phyloP scores from a whole-genome alignment of 169 alveolate species.

The Toxoplasma gondii region DNA sequence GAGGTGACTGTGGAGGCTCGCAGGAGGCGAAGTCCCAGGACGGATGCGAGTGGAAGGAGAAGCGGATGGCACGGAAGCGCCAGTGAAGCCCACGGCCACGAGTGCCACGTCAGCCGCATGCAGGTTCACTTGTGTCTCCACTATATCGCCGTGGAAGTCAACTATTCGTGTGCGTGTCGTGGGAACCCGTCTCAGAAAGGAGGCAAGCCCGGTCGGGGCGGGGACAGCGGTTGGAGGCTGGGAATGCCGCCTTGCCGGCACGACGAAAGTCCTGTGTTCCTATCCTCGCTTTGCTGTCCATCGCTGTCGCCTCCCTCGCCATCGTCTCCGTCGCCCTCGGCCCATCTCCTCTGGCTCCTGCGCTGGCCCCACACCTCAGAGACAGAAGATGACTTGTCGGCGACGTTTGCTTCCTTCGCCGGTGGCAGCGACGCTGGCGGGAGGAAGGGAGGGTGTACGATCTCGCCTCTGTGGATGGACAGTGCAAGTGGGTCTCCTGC shows the following conservation, averaged over 20 bases:
- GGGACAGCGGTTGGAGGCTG: not conserved
- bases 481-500: not conserved
- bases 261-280: not conserved
- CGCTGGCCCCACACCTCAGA: constrained; percentile 6
- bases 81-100: not conserved
- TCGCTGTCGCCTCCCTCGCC: not conserved
- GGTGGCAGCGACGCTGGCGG: not conserved
- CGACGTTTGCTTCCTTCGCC: not conserved
- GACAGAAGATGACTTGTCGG: not conserved
- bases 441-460: not conserved
- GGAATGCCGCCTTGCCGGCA: not conserved
- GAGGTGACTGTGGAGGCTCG: not conserved
- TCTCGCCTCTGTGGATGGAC: not conserved
- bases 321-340: not conserved
- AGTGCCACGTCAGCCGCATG: not conserved
- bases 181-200: not conserved
- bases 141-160: constrained; percentile 3
- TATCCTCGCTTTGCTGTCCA: not conserved
- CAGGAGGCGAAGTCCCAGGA: not conserved
- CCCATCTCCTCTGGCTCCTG: constrained; percentile 8
- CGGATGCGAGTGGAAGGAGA: not conserved
- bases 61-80: not conserved
- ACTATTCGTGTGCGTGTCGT: not conserved
- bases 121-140: not conserved
- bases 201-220: not conserved